Evolutionary conservation across 129 eudicot species (phyloP).

Genomic region (Artemisia annua): DNA sequence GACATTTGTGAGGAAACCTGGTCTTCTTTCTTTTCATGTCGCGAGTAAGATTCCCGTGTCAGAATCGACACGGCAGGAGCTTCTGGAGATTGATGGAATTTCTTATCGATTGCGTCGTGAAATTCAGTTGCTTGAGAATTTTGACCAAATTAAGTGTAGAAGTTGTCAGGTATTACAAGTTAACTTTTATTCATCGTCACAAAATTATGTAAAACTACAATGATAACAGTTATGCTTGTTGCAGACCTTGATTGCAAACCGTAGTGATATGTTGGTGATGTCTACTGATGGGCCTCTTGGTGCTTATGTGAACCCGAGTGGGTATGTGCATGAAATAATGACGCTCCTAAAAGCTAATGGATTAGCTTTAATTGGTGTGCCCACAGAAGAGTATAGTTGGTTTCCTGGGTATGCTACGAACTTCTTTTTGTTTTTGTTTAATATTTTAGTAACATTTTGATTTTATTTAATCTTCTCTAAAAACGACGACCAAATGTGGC

Average conservation of each 20-base stretch:
- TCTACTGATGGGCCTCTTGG: constrained; percentile 95
- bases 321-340: constrained; percentile 80
- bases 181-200: constrained; percentile 1
- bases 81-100: constrained; percentile 86
- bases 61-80: constrained; percentile 89
- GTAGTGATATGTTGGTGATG: constrained; percentile 94
- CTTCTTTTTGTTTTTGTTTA: not conserved
- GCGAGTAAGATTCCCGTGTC: constrained; percentile 94
- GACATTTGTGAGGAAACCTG: constrained; percentile 67
- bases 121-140: constrained; percentile 85
- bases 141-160: constrained; percentile 80
- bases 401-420: constrained; percentile 76
- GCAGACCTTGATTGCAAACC: constrained; percentile 69
- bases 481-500: too few species aligned
- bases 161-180: constrained; percentile 66
- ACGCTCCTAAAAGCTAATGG: constrained; percentile 70
- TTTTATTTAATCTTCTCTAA: too few species aligned
- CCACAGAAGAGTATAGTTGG: constrained; percentile 84
- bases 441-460: not conserved
- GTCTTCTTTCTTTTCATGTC: constrained; percentile 76
- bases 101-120: constrained; percentile 84
- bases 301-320: constrained; percentile 79
- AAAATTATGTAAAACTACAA: not conserved
- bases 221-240: not conserved
- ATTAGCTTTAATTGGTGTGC: constrained; percentile 64